A percentile compares a stretch with the other conserved stretches of the same genome.
These are phyloP conservation scores for Xylaria scruposa DNA, from an alignment of 495 filamentous ascomycete genomes.

Conservation along the genomic window DNA sequence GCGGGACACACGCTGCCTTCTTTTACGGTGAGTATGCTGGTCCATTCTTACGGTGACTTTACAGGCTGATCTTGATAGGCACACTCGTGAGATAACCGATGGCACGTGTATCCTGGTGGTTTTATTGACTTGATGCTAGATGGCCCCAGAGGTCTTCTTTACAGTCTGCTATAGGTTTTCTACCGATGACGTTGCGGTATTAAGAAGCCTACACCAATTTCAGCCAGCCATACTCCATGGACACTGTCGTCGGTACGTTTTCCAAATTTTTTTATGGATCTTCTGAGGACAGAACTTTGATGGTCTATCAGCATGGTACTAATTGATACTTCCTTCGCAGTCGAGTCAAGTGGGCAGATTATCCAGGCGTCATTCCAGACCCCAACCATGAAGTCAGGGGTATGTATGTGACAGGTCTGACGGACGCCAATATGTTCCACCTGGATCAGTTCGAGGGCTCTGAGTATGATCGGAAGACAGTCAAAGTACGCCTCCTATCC, in stretches of 20 bases:
- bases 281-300: background rate
- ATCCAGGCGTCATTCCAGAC: conserved; percentile 78
- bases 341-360: conserved; percentile 65
- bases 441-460: conserved; percentile 85
- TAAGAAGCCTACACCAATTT: conserved; percentile 63
- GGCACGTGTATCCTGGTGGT: background rate
- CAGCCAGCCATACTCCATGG: conserved; percentile 77
- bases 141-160: conserved; percentile 82
- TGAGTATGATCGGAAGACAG: conserved; percentile 69
- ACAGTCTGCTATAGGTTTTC: conserved; percentile 74
- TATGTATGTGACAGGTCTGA: conserved; percentile 78
- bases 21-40: conserved; percentile 63
- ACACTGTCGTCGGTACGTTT: conserved; percentile 72
- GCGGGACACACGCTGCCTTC: conserved; percentile 58
- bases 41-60: background rate
- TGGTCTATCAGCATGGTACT: background rate
- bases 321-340: conserved; percentile 25
- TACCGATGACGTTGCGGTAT: conserved; percentile 50
- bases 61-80: conserved; percentile 40
- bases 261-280: background rate
- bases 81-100: conserved; percentile 38
- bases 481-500: conserved; percentile 64
- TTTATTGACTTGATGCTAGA: conserved; percentile 58
- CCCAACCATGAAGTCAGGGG: conserved; percentile 71
- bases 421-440: conserved; percentile 72